Evolutionary conservation across 2,329 filamentous ascomycete species (phyloP).

Genomic region (Aspergillus sp.): DNA sequence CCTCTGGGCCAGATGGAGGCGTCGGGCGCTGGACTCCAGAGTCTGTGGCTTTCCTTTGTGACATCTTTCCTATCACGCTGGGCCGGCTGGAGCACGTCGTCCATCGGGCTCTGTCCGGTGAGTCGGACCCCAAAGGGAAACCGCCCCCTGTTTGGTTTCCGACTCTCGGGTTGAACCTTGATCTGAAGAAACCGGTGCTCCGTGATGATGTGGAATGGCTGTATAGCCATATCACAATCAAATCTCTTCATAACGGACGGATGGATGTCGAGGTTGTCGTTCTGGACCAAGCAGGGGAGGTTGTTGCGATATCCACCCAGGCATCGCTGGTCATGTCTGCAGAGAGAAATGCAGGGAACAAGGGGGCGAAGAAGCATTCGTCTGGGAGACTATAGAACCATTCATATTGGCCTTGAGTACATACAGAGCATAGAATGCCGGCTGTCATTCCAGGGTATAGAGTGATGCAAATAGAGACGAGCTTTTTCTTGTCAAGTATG

Average conservation of each 20-base stretch:
- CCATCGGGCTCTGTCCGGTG: not conserved
- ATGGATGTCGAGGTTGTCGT: conserved; percentile 2
- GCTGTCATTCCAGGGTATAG: no score
- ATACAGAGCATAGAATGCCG: no score
- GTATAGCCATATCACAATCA: not conserved
- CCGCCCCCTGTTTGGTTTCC: conserved; percentile 4
- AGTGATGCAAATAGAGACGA: no score
- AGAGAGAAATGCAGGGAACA: not conserved
- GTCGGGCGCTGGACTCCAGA: not conserved
- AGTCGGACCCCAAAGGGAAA: not conserved
- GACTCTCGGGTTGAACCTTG: not conserved
- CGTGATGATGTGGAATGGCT: not conserved
- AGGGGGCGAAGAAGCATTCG: not conserved
- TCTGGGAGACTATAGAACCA: not conserved
- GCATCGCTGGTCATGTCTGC: not conserved
- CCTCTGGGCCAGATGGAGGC: not conserved
- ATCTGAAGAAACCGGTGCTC: not conserved
- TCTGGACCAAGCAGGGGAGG: conserved; percentile 1
- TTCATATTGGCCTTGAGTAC: not conserved
- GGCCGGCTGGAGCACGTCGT: not conserved
- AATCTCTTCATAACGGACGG: conserved; percentile 1
- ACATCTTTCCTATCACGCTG: conserved; percentile 4
- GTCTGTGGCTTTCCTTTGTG: not conserved
- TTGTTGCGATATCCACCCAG: conserved; percentile 1
- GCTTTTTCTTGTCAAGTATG: no score